Percentiles rank a stretch among this genome's conserved stretches.
Conservation (phyloP, 106 monocot species). For the Iris macrosiphon region DNA sequence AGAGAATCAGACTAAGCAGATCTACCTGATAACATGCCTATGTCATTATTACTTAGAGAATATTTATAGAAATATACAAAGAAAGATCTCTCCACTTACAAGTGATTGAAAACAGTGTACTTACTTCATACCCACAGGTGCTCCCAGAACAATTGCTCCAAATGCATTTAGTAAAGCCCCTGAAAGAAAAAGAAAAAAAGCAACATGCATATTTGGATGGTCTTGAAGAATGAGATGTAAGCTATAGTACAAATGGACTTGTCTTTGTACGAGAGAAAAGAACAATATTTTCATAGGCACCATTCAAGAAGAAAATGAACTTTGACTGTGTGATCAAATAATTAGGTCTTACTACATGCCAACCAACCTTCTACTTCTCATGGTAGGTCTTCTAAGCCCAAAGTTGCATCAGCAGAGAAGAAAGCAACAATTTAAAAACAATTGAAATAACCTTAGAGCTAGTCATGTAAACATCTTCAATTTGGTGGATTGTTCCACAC, state of each 20-base stretch:
- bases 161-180: slow-evolving; percentile 67
- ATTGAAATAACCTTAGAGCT: no score
- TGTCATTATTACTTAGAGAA: no score
- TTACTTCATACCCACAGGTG: slow-evolving; percentile 45
- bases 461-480: no score
- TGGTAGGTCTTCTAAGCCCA: neutral
- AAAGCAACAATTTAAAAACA: no score
- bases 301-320: neutral
- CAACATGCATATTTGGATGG: no score
- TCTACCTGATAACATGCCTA: no score
- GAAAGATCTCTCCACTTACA: no score
- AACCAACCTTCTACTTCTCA: neutral
- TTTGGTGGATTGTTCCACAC: no score
- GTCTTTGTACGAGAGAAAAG: neutral
- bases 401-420: neutral
- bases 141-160: slow-evolving; percentile 73
- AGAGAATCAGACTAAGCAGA: no score
- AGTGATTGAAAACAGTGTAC: slow-evolving; percentile 1
- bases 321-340: neutral
- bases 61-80: no score
- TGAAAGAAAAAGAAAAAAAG: slow-evolving; percentile 8
- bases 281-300: neutral
- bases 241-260: neutral
- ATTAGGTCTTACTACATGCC: neutral
- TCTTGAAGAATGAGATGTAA: no score